Percentiles rank a stretch among this genome's conserved stretches.
phyloP scores from a whole-genome alignment of 768 basidiomycete species.

The Tricholoma furcatifolium region DNA sequence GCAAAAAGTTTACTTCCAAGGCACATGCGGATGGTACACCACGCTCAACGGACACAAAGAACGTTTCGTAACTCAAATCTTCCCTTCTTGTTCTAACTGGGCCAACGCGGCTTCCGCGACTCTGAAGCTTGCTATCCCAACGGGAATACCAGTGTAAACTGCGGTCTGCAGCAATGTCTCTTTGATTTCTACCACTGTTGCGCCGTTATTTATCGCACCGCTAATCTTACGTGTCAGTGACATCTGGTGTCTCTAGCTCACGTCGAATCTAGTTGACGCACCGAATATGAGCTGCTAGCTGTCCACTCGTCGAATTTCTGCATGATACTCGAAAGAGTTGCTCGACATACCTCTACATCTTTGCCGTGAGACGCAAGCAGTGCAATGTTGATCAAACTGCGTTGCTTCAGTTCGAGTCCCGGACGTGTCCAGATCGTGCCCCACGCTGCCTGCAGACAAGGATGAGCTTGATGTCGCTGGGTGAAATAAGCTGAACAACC shows the following conservation, averaged over 20 bases:
- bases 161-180: conserved; percentile 43
- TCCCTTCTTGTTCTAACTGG: conserved; percentile 37
- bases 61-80: conserved; percentile 2
- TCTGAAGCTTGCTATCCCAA: conserved; percentile 41
- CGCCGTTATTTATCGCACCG: conserved; percentile 44
- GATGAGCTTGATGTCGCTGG: too few relatives aligned
- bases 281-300: conserved; percentile 40
- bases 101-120: conserved; percentile 37
- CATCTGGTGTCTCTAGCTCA: not conserved
- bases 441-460: conserved; percentile 35
- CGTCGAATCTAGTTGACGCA: conserved; percentile 12
- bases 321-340: too few relatives aligned
- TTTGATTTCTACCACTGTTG: conserved; percentile 40
- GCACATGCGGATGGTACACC: too few relatives aligned
- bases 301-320: not conserved
- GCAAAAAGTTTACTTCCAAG: too few relatives aligned
- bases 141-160: conserved; percentile 42
- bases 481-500: conserved; percentile 16
- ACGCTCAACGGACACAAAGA: not conserved
- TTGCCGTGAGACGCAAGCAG: conserved; percentile 42
- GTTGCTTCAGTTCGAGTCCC: conserved; percentile 43
- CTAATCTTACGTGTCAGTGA: conserved; percentile 18
- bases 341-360: conserved; percentile 36
- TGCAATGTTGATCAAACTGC: conserved; percentile 44
- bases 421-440: conserved; percentile 48